A percentile compares a stretch with the other conserved stretches of the same genome.
phyloP scores from a whole-genome alignment of 2,329 filamentous ascomycete genomes.

The Pestalotiopsis sp. region DNA sequence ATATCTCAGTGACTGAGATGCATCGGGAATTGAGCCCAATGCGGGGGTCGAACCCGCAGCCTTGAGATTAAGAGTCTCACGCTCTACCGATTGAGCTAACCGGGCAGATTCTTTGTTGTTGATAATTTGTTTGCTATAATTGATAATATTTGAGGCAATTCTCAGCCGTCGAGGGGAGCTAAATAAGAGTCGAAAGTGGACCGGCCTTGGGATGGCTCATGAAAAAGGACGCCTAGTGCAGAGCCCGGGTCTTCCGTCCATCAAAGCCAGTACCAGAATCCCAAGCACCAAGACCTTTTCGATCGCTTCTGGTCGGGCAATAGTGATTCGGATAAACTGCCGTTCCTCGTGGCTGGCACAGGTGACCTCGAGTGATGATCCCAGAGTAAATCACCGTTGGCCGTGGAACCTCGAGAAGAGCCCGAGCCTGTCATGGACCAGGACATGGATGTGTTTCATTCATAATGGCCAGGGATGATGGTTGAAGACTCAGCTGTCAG shows the following conservation, averaged over 20 bases:
- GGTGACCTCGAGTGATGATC: not conserved
- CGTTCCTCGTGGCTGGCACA: not conserved
- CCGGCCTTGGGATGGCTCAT: not conserved
- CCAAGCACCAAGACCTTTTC: no score
- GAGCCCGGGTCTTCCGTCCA: not conserved
- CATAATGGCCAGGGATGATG: not conserved
- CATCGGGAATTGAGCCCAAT: constrained; percentile 36
- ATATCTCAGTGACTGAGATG: constrained; percentile 12
- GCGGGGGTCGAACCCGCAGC: constrained; percentile 47
- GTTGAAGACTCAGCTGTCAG: not conserved
- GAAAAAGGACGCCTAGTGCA: not conserved
- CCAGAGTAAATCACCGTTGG: not conserved
- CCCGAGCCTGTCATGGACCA: not conserved
- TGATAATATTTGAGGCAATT: no score
- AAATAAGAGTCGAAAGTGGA: not conserved
- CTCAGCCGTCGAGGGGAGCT: not conserved
- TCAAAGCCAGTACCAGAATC: no score
- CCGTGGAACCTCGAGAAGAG: not conserved
- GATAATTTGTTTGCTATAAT: not conserved
- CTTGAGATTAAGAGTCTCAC: constrained; percentile 64
- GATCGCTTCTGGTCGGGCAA: no score
- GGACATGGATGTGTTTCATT: not conserved
- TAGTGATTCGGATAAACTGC: not conserved
- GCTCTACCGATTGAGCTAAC: constrained; percentile 74
- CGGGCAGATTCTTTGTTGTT: constrained; percentile 19